phyloP scores from a whole-genome alignment of 2,329 filamentous ascomycete species.

The Sporothrix brasiliensis region DNA sequence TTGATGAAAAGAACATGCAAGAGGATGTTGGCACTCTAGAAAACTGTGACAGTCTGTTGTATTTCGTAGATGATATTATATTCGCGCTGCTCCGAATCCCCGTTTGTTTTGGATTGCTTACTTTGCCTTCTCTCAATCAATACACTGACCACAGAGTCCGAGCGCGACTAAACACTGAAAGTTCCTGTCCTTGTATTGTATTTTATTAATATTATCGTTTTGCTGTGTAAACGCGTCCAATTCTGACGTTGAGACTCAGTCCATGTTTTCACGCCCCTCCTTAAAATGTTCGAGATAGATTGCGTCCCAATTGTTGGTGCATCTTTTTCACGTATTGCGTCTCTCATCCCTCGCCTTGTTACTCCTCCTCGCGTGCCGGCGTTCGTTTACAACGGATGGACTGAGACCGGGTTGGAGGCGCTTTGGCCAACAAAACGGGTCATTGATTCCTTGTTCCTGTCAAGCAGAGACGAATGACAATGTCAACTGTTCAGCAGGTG shows the following conservation, averaged over 20 bases:
- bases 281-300: conserved; percentile 26
- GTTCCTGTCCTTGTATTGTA: background rate
- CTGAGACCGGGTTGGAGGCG: conserved; percentile 31
- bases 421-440: conserved; percentile 31
- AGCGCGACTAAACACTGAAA: background rate
- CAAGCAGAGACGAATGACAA: background rate
- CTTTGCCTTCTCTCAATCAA: background rate
- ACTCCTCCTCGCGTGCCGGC: conserved; percentile 14
- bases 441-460: background rate
- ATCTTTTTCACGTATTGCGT: background rate
- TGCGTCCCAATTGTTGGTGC: conserved; percentile 3
- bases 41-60: background rate
- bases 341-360: background rate
- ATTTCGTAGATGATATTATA: background rate
- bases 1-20: background rate
- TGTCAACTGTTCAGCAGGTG: background rate
- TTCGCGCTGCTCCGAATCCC: background rate
- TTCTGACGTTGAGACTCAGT: background rate
- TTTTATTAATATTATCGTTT: background rate
- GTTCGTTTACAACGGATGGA: conserved; percentile 32
- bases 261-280: conserved; percentile 9
- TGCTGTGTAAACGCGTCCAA: too few relatives aligned
- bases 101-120: background rate
- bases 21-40: background rate
- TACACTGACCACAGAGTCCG: background rate